These are phyloP conservation scores for Ilex aquifolium DNA, from an alignment of 257 asterid genomes.

Conservation along the genomic window DNA sequence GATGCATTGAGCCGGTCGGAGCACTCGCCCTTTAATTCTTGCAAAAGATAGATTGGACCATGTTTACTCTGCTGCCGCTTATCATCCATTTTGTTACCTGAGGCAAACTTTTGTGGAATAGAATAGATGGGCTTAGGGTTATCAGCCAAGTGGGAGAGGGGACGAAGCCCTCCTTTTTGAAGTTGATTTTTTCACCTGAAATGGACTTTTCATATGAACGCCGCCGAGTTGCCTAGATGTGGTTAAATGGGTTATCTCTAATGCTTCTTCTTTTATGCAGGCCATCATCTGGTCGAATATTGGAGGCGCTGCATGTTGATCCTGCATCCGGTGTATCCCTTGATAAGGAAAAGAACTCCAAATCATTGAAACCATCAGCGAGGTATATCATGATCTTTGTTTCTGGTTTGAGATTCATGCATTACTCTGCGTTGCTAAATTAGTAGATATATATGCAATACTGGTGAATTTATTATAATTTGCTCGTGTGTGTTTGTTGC, in stretches of 20 bases:
- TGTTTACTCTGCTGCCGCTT: conserved; percentile 90
- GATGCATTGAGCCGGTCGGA: conserved; percentile 95
- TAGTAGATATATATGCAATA: neutral
- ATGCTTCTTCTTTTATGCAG: conserved; percentile 66
- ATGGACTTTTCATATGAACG: conserved; percentile 39
- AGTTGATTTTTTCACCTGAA: conserved; percentile 35
- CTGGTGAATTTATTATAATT: neutral
- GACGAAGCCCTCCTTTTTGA: conserved; percentile 39
- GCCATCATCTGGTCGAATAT: conserved; percentile 84
- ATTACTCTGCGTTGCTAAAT: conserved; percentile 4
- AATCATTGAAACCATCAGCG: conserved; percentile 54
- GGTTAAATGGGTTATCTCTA: conserved; percentile 31
- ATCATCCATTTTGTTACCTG: conserved; percentile 56
- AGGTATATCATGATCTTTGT: conserved; percentile 28
- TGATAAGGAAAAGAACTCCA: conserved; percentile 64
- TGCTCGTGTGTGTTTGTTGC: neutral
- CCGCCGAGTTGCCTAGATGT: conserved; percentile 30
- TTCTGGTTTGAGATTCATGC: neutral
- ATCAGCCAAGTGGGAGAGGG: conserved; percentile 38
- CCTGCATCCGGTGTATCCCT: conserved; percentile 94
- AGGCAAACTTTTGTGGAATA: conserved; percentile 51
- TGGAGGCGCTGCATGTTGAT: conserved; percentile 95
- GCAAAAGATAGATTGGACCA: conserved; percentile 82
- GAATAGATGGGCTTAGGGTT: conserved; percentile 41
- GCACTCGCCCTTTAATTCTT: conserved; percentile 92